These are phyloP conservation scores for Capsella rubella DNA, from an alignment of 441 rosid species.

Conservation along the genomic window DNA sequence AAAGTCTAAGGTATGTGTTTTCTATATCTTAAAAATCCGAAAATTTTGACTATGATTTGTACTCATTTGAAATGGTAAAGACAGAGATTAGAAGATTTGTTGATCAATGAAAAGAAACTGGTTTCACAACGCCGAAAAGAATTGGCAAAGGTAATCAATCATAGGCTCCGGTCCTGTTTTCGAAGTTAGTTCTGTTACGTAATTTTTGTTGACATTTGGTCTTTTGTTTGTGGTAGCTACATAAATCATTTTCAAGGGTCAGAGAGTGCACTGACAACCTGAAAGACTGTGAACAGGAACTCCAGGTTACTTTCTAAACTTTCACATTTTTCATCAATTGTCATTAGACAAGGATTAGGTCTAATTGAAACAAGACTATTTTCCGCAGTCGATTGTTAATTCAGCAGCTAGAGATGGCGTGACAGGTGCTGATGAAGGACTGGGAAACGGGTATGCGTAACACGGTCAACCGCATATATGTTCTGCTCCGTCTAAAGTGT, in stretches of 20 bases:
- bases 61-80: slow-evolving; percentile 46
- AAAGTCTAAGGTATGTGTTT: slow-evolving; percentile 60
- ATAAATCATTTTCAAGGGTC: slow-evolving; percentile 65
- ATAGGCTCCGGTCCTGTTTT: not conserved
- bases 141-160: slow-evolving; percentile 61
- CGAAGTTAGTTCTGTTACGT: slow-evolving; percentile 13
- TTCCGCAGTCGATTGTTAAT: slow-evolving; percentile 34
- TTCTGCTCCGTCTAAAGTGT: slow-evolving; percentile 1
- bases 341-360: slow-evolving; percentile 2
- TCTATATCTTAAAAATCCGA: slow-evolving; percentile 7
- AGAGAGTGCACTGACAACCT: slow-evolving; percentile 66
- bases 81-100: slow-evolving; percentile 80
- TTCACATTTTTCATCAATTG: slow-evolving; percentile 19
- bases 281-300: slow-evolving; percentile 73
- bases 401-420: slow-evolving; percentile 39
- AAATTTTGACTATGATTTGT: slow-evolving; percentile 21
- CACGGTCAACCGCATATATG: slow-evolving; percentile 23
- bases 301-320: slow-evolving; percentile 61
- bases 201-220: slow-evolving; percentile 25
- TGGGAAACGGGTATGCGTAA: slow-evolving; percentile 34
- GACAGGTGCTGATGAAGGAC: slow-evolving; percentile 35
- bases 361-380: not conserved
- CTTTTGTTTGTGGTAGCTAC: slow-evolving; percentile 56
- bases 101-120: slow-evolving; percentile 66
- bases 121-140: slow-evolving; percentile 63